phyloP scores from a whole-genome alignment of 148 eudicot species.

The Spergularia marina region DNA sequence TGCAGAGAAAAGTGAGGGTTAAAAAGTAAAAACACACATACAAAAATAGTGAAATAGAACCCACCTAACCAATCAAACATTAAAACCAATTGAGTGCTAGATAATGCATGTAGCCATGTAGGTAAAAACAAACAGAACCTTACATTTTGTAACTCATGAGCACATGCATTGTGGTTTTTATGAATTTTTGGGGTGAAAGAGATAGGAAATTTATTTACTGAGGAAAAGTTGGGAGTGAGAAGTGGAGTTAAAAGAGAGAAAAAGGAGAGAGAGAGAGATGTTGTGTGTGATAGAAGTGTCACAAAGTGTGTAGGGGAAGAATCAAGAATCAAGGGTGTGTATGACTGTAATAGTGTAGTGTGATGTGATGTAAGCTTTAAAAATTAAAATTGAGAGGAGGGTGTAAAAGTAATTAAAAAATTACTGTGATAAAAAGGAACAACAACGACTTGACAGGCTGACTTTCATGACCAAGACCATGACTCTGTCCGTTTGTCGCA shows the following conservation, averaged over 20 bases:
- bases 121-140: background rate
- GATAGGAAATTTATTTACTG: background rate
- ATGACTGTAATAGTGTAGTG: background rate
- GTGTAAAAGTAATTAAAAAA: background rate
- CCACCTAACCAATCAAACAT: background rate
- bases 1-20: background rate
- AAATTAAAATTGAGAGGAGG: too few species aligned
- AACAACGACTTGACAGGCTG: constrained; percentile 14
- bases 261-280: background rate
- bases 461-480: background rate
- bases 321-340: background rate
- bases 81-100: background rate
- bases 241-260: too few species aligned
- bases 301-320: background rate
- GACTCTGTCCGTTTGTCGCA: background rate
- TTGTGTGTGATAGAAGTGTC: constrained; percentile 1
- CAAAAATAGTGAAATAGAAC: background rate
- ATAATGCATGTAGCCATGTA: background rate
- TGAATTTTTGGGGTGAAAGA: background rate
- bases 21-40: background rate
- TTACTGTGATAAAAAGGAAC: background rate
- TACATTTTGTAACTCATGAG: background rate
- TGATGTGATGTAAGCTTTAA: background rate
- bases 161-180: background rate
- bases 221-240: too few species aligned